phyloP scores from a whole-genome alignment of 345 rosid species.

The Jatropha curcas region DNA sequence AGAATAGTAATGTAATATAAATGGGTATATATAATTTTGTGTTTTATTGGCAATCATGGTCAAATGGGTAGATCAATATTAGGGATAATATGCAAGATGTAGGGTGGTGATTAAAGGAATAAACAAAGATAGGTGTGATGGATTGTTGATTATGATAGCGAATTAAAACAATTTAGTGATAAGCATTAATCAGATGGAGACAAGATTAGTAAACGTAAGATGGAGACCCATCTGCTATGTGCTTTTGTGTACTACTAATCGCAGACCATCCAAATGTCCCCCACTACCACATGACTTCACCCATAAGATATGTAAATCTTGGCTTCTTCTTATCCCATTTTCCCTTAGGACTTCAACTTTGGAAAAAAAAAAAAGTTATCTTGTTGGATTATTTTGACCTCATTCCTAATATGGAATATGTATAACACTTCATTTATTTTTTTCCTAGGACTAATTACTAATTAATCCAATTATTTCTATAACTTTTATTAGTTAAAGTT shows the following conservation, averaged over 20 bases:
- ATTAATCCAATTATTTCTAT: too few relatives aligned
- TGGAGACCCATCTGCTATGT: slow-evolving; percentile 22
- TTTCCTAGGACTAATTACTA: too few relatives aligned
- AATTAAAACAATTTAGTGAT: slow-evolving; percentile 8
- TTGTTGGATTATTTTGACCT: not conserved
- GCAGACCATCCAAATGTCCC: slow-evolving; percentile 34
- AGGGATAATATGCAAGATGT: not conserved
- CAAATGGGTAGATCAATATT: slow-evolving; percentile 8
- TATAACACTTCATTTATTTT: too few relatives aligned
- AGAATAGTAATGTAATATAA: too few relatives aligned
- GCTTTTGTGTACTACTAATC: slow-evolving; percentile 19
- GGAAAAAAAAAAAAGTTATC: not conserved
- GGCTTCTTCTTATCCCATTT: not conserved
- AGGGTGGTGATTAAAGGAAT: not conserved
- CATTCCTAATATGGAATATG: too few relatives aligned
- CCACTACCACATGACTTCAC: slow-evolving; percentile 27
- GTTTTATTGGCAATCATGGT: too few relatives aligned
- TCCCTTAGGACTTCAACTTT: not conserved
- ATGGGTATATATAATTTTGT: too few relatives aligned
- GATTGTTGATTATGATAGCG: slow-evolving; percentile 7
- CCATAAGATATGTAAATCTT: slow-evolving; percentile 13
- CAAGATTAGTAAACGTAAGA: slow-evolving; percentile 11
- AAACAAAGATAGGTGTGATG: not conserved
- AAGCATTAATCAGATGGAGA: slow-evolving; percentile 2
- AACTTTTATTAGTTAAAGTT: too few relatives aligned